Percentiles rank a stretch among this genome's conserved stretches.
Conservation (phyloP, 257 asterid genomes). For the Nicotiana tomentosiformis region DNA sequence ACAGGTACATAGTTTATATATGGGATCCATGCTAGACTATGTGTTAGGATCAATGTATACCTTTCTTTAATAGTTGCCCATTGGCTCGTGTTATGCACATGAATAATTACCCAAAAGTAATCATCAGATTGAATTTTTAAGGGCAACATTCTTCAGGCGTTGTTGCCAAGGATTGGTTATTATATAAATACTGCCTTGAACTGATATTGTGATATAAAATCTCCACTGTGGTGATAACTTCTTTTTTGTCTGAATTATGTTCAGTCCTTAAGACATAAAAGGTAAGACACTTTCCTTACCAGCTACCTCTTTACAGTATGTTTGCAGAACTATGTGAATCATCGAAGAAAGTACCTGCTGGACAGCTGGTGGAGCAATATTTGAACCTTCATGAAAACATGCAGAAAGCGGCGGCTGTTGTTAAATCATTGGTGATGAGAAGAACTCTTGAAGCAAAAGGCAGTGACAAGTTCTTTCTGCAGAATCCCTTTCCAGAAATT, state of each 20-base stretch:
- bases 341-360: conserved; percentile 42
- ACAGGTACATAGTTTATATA: background rate
- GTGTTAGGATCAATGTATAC: background rate
- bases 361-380: conserved; percentile 56
- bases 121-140: too few relatives aligned
- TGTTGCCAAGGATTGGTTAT: background rate
- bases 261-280: background rate
- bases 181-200: background rate
- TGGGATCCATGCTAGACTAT: background rate
- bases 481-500: conserved; percentile 13
- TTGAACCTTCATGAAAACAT: conserved; percentile 50
- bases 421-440: conserved; percentile 26
- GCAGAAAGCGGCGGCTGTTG: conserved; percentile 32
- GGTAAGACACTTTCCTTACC: background rate
- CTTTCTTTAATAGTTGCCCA: background rate
- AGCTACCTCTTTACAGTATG: conserved; percentile 29
- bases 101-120: too few relatives aligned
- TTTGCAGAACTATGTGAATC: conserved; percentile 66
- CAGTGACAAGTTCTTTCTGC: conserved; percentile 6
- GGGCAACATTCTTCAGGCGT: background rate
- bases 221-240: background rate
- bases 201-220: background rate
- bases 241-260: background rate
- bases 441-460: conserved; percentile 26
- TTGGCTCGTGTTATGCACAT: background rate